These are phyloP conservation scores for Cryptococcus floricola DNA, from an alignment of 1,284 basidiomycete species.

Conservation along the genomic window DNA sequence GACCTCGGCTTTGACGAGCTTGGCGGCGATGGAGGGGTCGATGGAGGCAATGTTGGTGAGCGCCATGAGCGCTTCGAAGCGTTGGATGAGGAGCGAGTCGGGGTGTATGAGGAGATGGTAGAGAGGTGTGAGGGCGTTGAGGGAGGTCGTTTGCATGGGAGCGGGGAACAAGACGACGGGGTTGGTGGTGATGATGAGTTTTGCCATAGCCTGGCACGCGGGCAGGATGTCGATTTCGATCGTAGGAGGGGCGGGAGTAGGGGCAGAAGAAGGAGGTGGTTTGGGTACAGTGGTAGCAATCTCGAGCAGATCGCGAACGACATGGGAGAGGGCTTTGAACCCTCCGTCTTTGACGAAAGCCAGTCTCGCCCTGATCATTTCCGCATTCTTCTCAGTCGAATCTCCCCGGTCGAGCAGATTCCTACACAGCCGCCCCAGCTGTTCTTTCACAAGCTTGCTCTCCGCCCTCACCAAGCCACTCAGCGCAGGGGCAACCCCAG, in stretches of 20 bases:
- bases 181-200: conserved; percentile 84
- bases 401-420: conserved; percentile 70
- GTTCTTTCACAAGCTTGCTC: conserved; percentile 51
- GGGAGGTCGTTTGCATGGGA: conserved; percentile 62
- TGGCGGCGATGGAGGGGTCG: conserved; percentile 60
- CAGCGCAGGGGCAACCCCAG: conserved; percentile 64
- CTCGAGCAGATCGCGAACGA: conserved; percentile 51
- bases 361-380: conserved; percentile 53
- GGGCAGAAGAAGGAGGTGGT: not conserved
- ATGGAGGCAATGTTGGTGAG: conserved; percentile 91
- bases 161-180: conserved; percentile 81
- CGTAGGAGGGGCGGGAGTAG: not conserved
- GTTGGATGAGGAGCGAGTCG: conserved; percentile 68
- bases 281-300: conserved; percentile 2
- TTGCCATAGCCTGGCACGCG: conserved; percentile 83
- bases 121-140: conserved; percentile 75
- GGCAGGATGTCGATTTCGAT: conserved; percentile 55
- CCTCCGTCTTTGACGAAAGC: conserved; percentile 79
- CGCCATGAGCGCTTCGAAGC: conserved; percentile 91
- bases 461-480: conserved; percentile 54
- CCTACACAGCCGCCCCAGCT: conserved; percentile 58
- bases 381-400: conserved; percentile 40
- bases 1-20: conserved; percentile 50
- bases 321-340: conserved; percentile 62
- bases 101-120: conserved; percentile 65